Percentiles rank a stretch among this genome's conserved stretches.
These are phyloP conservation scores for Nicotiana undulata DNA, from an alignment of 257 asterid species.

Conservation along the genomic window DNA sequence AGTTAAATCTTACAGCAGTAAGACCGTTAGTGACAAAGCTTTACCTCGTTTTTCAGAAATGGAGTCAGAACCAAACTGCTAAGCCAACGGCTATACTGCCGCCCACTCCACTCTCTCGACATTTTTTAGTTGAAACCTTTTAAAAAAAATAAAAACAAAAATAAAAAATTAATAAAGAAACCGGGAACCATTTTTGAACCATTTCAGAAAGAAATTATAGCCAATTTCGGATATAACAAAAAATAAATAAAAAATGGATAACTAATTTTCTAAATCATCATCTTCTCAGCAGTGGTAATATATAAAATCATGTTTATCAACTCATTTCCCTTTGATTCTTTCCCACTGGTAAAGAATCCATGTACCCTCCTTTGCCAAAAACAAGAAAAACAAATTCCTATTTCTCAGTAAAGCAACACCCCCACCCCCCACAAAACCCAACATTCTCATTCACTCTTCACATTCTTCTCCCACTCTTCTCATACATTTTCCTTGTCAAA, in stretches of 20 bases:
- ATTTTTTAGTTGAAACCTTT: not conserved
- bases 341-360: constrained; percentile 27
- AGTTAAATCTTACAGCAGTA: too few species aligned
- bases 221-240: not conserved
- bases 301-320: constrained; percentile 22
- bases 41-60: too few species aligned
- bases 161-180: constrained; percentile 7
- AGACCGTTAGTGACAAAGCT: too few species aligned
- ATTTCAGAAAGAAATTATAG: too few species aligned
- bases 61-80: constrained; percentile 12
- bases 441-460: too few species aligned
- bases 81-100: constrained; percentile 55
- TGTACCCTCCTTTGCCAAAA: not conserved
- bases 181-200: constrained; percentile 17
- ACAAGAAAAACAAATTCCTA: not conserved
- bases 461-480: not conserved
- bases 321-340: constrained; percentile 38
- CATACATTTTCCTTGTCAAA: not conserved
- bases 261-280: constrained; percentile 3
- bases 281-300: too few species aligned
- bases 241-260: not conserved
- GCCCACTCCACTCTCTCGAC: constrained; percentile 19
- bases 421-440: too few species aligned
- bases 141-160: too few species aligned
- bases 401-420: not conserved